Conservation (phyloP, 2,329 filamentous ascomycete genomes). For the Ascosphaera aggregata region DNA sequence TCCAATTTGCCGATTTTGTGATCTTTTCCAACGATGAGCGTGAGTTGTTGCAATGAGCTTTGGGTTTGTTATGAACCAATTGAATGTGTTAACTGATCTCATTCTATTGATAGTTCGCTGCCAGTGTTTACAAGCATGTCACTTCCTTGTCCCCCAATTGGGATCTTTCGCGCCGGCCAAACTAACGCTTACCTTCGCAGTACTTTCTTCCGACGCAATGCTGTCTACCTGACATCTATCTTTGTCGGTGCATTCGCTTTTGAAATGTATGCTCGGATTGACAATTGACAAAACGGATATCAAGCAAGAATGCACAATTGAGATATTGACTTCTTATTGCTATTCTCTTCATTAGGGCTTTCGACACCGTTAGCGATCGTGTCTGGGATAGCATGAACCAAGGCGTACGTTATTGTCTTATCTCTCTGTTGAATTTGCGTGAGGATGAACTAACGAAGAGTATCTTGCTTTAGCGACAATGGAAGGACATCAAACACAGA, state of each 20-base stretch:
- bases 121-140: constrained; percentile 20
- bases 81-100: too few species aligned
- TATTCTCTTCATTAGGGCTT: constrained; percentile 36
- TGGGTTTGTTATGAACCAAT: too few species aligned
- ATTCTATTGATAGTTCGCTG: not conserved
- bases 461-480: constrained; percentile 51
- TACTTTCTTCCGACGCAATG: constrained; percentile 67
- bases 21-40: constrained; percentile 7
- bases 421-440: constrained; percentile 3
- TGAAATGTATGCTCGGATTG: constrained; percentile 66
- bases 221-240: constrained; percentile 63
- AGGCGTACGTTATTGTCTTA: constrained; percentile 36
- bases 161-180: too few species aligned
- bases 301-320: not conserved
- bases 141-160: constrained; percentile 3
- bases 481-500: constrained; percentile 93
- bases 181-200: constrained; percentile 33
- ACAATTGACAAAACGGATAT: not conserved
- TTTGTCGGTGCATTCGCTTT: constrained; percentile 77
- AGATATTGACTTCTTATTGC: not conserved
- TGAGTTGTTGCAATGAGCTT: constrained; percentile 3
- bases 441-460: constrained; percentile 5
- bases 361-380: constrained; percentile 59
- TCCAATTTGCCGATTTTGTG: not conserved
- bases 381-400: constrained; percentile 82